These are phyloP conservation scores for Mucor lusitanicus DNA, from an alignment of 371 early-diverging fungal species.

Conservation along the genomic window DNA sequence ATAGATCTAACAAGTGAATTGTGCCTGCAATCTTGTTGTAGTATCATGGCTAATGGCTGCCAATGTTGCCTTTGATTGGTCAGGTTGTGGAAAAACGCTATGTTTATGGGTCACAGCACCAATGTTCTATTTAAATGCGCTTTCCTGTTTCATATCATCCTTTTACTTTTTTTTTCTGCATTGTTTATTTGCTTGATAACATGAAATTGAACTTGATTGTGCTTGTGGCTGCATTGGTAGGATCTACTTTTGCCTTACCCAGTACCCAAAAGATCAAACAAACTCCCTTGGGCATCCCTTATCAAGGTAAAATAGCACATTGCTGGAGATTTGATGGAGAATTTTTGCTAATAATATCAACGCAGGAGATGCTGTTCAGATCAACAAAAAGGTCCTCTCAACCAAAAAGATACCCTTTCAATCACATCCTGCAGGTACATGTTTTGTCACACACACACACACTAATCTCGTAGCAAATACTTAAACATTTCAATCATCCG, in stretches of 20 bases:
- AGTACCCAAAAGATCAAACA: neutral
- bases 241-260: neutral
- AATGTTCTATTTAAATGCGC: neutral
- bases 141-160: too few species aligned
- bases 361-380: slow-evolving; percentile 28
- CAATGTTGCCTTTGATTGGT: neutral
- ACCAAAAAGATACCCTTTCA: slow-evolving; percentile 51
- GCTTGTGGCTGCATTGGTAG: neutral
- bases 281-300: slow-evolving; percentile 31
- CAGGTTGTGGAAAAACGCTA: neutral
- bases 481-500: neutral
- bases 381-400: slow-evolving; percentile 46
- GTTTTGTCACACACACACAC: neutral
- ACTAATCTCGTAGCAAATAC: neutral
- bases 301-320: slow-evolving; percentile 17
- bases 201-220: neutral
- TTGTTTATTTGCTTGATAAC: neutral
- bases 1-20: neutral
- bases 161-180: too few species aligned
- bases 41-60: neutral
- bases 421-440: slow-evolving; percentile 34
- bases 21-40: neutral
- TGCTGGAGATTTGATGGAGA: neutral
- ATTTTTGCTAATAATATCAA: neutral
- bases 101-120: neutral